Percentiles rank a stretch among this genome's conserved stretches.
Conservation (phyloP, 345 rosid genomes). For the Aquilaria malaccensis region DNA sequence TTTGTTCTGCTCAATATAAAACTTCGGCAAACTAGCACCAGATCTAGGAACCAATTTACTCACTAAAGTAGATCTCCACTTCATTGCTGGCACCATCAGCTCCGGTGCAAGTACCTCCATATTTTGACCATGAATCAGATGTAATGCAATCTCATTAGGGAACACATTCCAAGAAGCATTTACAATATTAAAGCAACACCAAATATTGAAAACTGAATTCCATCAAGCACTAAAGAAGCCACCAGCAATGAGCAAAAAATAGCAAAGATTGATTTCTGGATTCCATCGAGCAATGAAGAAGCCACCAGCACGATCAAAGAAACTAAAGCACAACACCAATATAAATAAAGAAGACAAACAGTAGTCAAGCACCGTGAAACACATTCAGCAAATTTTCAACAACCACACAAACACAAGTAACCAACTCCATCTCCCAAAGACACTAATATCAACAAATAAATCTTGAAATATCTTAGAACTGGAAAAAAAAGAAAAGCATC, state of each 20-base stretch:
- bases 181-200: not conserved
- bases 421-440: not conserved
- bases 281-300: not conserved
- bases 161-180: not conserved
- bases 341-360: not conserved
- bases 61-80: slow-evolving; percentile 22
- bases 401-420: not conserved
- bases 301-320: not conserved
- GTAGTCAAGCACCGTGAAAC: not conserved
- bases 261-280: not conserved
- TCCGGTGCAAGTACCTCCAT: slow-evolving; percentile 48
- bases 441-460: not conserved
- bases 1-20: slow-evolving; percentile 4
- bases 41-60: slow-evolving; percentile 20
- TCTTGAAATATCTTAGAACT: not conserved
- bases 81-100: slow-evolving; percentile 27
- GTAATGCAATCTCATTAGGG: slow-evolving; percentile 44
- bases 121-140: slow-evolving; percentile 54
- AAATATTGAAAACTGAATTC: slow-evolving; percentile 1
- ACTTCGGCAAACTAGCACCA: not conserved
- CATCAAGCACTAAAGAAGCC: slow-evolving; percentile 1
- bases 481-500: slow-evolving; percentile 3
- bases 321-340: not conserved
- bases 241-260: slow-evolving; percentile 3
- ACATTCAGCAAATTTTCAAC: not conserved